Evolutionary conservation across 2,329 filamentous ascomycete species (phyloP).

Genomic region (Aspergillus tubingensis): DNA sequence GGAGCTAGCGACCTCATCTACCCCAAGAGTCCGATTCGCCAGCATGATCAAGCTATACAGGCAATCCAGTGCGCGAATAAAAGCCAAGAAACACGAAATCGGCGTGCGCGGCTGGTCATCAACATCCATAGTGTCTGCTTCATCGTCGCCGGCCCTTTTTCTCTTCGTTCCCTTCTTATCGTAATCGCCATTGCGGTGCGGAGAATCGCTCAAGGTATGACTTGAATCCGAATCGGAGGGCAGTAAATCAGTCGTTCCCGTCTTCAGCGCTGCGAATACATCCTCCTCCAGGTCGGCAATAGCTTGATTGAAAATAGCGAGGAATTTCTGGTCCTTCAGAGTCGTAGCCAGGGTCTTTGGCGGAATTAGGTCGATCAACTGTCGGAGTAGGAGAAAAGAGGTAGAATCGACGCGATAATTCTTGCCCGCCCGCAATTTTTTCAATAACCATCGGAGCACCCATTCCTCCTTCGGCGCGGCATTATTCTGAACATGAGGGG

Average conservation of each 20-base stretch:
- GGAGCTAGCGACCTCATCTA: constrained; percentile 36
- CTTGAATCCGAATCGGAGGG: constrained; percentile 39
- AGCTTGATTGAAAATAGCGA: constrained; percentile 65
- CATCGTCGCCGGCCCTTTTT: constrained; percentile 35
- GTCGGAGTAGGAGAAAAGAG: constrained; percentile 60
- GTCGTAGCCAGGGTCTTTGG: constrained; percentile 69
- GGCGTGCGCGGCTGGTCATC: constrained; percentile 33
- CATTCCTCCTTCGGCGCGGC: constrained; percentile 61
- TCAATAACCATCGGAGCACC: constrained; percentile 67
- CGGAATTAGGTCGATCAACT: constrained; percentile 69
- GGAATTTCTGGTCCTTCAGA: constrained; percentile 69
- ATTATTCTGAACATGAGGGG: constrained; percentile 23
- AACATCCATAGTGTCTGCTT: constrained; percentile 33
- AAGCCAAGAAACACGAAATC: constrained; percentile 36
- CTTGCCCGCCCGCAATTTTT: constrained; percentile 54
- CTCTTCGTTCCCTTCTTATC: constrained; percentile 39
- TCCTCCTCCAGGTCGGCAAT: constrained; percentile 57
- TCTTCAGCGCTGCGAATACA: constrained; percentile 29
- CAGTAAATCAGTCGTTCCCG: constrained; percentile 24
- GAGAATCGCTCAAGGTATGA: constrained; percentile 34
- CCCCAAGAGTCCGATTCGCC: constrained; percentile 27
- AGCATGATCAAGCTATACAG: constrained; percentile 35
- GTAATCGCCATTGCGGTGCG: constrained; percentile 23
- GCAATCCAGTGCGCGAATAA: constrained; percentile 37
- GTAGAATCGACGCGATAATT: constrained; percentile 46